Base-by-base conservation (phyloP, 345 rosid species). In the Pistacia vera region DNA sequence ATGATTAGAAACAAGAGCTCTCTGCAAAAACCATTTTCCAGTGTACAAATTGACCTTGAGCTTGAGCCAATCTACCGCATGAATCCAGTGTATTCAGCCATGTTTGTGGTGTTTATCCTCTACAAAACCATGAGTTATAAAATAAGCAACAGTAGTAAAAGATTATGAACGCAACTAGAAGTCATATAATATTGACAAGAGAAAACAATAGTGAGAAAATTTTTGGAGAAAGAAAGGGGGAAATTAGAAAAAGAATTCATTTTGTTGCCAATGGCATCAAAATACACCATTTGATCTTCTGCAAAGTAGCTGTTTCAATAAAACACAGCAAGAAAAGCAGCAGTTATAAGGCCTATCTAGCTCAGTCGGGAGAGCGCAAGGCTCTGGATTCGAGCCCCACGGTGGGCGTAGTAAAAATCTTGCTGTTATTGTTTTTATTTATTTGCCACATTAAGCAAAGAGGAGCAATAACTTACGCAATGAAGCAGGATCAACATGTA, bases 331-430 rank as follows among this genome's bases (percentile, higher is more conserved):
- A 36, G 41, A 5, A 36, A 3, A n/a, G 6, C 3, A 3, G 3
- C 41, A 36, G 41, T 3, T 3, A 5, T 36, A 8, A 41, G 8
- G 84, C 80, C 88, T 83, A 77, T 87, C 85, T 83, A 81, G 86
- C 83, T 83, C 83, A 76, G 83, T 80, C 63, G 74, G 81, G 78
- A 76, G 83, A 80, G 87, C 84, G 77, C 84, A 85, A n/a, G 88
- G 86, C 84, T 85, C 84, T n/a, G 86, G 84, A 84, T 83, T 81
- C 80, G 81, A 85, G 78, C 79, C 85, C 88, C 83, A 79, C 82
- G 17, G 56, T 52, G 56, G 16, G 16, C 16, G 4, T 13, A 1
- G 52, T 11, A 8, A 11, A 49, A 6, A 17, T 17, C 5, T 63
- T 1, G 49, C 69, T 12, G 6, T 36, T 36, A 36, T 1, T 36